These are phyloP conservation scores for Linnemannia hyalina DNA, from an alignment of 192 early-diverging fungal species.

Conservation along the genomic window DNA sequence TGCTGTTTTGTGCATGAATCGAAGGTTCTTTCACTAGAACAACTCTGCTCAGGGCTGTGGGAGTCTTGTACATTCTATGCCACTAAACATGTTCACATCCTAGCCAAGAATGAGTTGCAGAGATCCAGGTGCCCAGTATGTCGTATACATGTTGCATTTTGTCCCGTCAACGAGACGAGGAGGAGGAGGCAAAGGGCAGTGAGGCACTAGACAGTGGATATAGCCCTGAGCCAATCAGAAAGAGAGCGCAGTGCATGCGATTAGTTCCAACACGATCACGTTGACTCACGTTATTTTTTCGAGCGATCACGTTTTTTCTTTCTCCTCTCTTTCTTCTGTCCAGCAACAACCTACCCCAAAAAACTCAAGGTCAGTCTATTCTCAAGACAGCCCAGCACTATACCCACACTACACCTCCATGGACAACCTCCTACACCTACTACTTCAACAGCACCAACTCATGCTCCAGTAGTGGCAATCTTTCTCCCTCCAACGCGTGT, in stretches of 20 bases:
- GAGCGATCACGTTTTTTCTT: not conserved
- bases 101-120: no score
- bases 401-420: not conserved
- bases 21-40: no score
- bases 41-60: no score
- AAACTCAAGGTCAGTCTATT: not conserved
- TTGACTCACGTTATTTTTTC: not conserved
- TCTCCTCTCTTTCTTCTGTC: not conserved
- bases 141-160: no score
- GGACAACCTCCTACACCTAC: not conserved
- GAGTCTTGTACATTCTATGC: no score
- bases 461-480: not conserved
- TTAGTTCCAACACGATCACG: not conserved
- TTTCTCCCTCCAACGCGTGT: not conserved
- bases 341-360: not conserved
- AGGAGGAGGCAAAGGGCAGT: no score
- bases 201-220: not conserved
- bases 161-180: no score
- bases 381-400: not conserved
- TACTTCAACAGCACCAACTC: not conserved
- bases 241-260: not conserved
- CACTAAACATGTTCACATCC: no score
- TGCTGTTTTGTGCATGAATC: no score
- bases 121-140: no score
- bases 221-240: not conserved